Base-by-base conservation (phyloP, 169 alveolate species). In the Theileria sp. region DNA sequence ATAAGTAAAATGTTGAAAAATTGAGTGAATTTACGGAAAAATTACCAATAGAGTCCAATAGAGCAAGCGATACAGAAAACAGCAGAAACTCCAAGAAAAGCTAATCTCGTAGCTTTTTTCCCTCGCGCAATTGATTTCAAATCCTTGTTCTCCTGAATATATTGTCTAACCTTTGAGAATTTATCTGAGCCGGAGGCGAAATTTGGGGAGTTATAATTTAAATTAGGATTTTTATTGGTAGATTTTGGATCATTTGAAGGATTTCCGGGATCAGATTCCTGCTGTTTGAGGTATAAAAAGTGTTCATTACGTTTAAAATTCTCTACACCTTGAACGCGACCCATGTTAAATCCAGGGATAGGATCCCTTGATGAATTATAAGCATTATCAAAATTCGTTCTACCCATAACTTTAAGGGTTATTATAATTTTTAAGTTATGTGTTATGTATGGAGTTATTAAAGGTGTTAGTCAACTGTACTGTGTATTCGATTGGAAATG, bases 301-400 rank as follows among this genome's bases (percentile, higher is more conserved):
- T 83, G 89, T 36, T 83, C 89, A 34, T 83, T 78, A 32, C 81
- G 64, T 34, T 83, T 83, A 77, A 60, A 83, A 66, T 83, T 76
- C 79, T 83, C 78, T 51, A 70, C 82, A 5, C 87, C 86, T 69
- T 83, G 75, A 44, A 83, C 49, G 8, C 82, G 62, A 77, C 71
- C 49, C 66, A 79, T 77, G 54, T 21, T 50, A 70, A 83, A 77
- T 26, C 82, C 82, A 54, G 69, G 68, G 15, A 83, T 83, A 34
- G 89, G 89, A 25, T 50, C 75, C 26, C 66, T 79, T 23, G 89
- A 83, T 9, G 86, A 77, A 62, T 81, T 75, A 67, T 81, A 81
- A n/a, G 88, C 86, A 65, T 81, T 81, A 30, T 75, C 85, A 38
- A 81, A 65, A 21, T 21, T 62, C 25, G 61, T 77, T 30, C 56